A percentile compares a stretch with the other conserved stretches of the same genome.
phyloP scores from a whole-genome alignment of 75 land plant genomes.

The Sequoia sempervirens region DNA sequence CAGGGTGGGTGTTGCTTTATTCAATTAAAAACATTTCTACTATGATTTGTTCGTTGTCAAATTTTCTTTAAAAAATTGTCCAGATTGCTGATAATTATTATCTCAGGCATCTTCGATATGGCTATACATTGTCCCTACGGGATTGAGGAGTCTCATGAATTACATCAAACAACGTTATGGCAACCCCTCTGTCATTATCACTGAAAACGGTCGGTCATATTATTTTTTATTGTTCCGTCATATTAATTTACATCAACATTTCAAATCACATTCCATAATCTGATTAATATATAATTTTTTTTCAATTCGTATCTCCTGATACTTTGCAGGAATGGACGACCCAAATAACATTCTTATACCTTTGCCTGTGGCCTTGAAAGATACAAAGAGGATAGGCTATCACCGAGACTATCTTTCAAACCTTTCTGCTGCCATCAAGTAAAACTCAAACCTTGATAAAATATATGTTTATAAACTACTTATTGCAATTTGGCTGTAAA shows the following conservation, averaged over 20 bases:
- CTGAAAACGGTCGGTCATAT: conserved; percentile 52
- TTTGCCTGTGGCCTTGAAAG: conserved; percentile 50
- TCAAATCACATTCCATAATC: no score
- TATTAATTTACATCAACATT: no score
- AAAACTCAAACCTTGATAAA: not conserved
- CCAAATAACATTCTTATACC: conserved; percentile 36
- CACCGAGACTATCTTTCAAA: conserved; percentile 54
- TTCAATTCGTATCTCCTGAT: not conserved
- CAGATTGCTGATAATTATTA: not conserved
- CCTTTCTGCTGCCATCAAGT: conserved; percentile 62
- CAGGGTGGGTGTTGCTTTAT: conserved; percentile 25
- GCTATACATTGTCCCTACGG: conserved; percentile 70
- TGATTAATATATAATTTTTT: not conserved
- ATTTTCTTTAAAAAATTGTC: not conserved
- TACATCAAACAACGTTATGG: conserved; percentile 60
- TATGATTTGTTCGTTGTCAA: no score
- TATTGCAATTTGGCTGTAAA: no score
- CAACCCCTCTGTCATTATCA: conserved; percentile 65
- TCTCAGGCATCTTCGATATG: conserved; percentile 66
- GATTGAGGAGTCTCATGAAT: conserved; percentile 64
- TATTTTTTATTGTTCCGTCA: no score
- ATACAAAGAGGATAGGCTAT: conserved; percentile 64
- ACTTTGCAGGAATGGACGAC: conserved; percentile 69
- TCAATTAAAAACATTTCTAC: not conserved
- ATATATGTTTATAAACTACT: not conserved